phyloP scores from a whole-genome alignment of 768 basidiomycete genomes.

The Piloderma croceum region DNA sequence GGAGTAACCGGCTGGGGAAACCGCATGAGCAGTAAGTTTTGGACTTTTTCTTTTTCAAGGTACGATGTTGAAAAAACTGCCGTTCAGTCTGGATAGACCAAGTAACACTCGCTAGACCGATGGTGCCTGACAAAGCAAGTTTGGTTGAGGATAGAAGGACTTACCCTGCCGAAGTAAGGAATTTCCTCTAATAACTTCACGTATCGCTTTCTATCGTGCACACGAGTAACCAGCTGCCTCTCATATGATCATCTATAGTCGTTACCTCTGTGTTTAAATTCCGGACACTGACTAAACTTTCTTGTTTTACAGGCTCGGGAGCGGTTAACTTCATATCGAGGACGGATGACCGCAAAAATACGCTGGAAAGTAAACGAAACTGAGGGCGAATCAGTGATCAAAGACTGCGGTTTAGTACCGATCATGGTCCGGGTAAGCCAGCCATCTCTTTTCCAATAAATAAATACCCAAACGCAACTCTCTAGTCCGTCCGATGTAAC shows the following conservation, averaged over 20 bases:
- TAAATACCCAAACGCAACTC: background rate
- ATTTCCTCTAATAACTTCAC: no score
- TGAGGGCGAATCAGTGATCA: constrained; percentile 62
- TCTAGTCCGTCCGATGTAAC: constrained; percentile 87
- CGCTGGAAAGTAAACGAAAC: constrained; percentile 76
- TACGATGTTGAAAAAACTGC: constrained; percentile 4
- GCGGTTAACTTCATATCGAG: constrained; percentile 86
- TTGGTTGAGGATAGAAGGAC: constrained; percentile 68
- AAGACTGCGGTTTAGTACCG: constrained; percentile 89
- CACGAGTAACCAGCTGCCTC: no score
- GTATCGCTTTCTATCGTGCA: no score
- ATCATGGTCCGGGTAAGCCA: constrained; percentile 93
- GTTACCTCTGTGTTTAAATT: no score
- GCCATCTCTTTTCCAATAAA: constrained; percentile 4
- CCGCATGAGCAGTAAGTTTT: constrained; percentile 70
- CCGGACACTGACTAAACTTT: no score
- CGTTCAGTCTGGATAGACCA: constrained; percentile 86
- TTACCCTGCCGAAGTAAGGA: constrained; percentile 74
- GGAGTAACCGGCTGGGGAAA: constrained; percentile 68
- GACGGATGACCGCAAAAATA: constrained; percentile 80
- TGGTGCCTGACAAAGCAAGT: constrained; percentile 80
- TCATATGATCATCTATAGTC: no score
- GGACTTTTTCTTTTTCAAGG: constrained; percentile 5
- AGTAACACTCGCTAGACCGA: constrained; percentile 76
- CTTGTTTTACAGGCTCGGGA: constrained; percentile 77